Conservation (phyloP, 768 basidiomycete genomes). For the Russula griseocarnosa region DNA sequence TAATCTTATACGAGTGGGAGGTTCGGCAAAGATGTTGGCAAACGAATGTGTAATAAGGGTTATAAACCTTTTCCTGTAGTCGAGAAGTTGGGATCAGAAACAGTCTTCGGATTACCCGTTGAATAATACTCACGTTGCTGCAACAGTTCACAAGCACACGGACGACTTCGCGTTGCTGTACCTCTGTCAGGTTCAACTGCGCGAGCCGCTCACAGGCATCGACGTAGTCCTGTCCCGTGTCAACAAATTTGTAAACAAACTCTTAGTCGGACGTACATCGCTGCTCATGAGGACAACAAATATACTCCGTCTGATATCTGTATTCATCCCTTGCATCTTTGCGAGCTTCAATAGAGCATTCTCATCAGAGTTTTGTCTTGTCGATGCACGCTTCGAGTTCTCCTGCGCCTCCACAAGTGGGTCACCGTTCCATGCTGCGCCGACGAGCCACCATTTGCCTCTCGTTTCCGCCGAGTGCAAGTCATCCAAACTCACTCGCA, state of each 20-base stretch:
- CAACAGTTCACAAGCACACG: constrained; percentile 90
- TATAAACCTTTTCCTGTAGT: constrained; percentile 80
- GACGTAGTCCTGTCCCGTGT: constrained; percentile 72
- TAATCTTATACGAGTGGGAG: constrained; percentile 85
- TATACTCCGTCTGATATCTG: constrained; percentile 85
- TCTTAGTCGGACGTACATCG: constrained; percentile 54
- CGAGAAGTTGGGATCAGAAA: constrained; percentile 6
- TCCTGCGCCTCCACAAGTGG: constrained; percentile 74
- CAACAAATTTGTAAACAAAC: background rate
- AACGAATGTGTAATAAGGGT: constrained; percentile 92
- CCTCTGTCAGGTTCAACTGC: constrained; percentile 76
- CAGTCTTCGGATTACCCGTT: constrained; percentile 1
- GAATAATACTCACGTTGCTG: constrained; percentile 65
- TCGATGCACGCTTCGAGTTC: constrained; percentile 32
- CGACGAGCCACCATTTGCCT: constrained; percentile 99
- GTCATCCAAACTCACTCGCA: constrained; percentile 83
- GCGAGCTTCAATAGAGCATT: constrained; percentile 71
- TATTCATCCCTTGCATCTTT: constrained; percentile 96
- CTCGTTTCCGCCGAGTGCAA: constrained; percentile 76
- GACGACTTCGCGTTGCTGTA: constrained; percentile 93
- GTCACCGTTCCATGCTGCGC: constrained; percentile 92
- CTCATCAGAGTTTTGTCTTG: constrained; percentile 32
- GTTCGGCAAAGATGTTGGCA: constrained; percentile 73
- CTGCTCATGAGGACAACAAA: constrained; percentile 96
- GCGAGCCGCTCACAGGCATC: constrained; percentile 90